A percentile compares a stretch with the other conserved stretches of the same genome.
Evolutionary conservation across 257 asterid genomes (phyloP).

Genomic region (Mentha longifolia): DNA sequence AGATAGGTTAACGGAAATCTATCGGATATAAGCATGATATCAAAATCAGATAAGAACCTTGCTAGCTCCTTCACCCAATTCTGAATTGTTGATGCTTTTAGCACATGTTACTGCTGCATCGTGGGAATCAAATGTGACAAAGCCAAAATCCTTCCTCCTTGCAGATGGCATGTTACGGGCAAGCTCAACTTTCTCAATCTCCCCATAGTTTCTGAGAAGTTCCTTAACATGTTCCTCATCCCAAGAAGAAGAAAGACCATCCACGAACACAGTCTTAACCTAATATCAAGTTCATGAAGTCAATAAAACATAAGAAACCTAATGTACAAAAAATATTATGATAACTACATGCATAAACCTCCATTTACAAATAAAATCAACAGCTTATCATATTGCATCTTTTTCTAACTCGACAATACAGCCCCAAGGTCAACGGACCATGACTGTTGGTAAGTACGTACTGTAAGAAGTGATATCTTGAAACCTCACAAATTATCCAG

Average conservation of each 20-base stretch:
- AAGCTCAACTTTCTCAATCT: constrained; percentile 86
- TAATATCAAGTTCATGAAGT: constrained; percentile 40
- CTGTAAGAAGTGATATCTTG: not conserved
- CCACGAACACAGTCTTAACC: constrained; percentile 97
- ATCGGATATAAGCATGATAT: not conserved
- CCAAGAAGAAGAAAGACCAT: constrained; percentile 93
- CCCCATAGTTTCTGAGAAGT: constrained; percentile 71
- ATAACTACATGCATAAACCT: not conserved
- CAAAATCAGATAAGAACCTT: constrained; percentile 53
- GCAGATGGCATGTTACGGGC: constrained; percentile 99
- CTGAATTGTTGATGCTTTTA: constrained; percentile 85
- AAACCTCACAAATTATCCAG: not conserved
- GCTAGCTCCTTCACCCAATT: constrained; percentile 83
- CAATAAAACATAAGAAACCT: constrained; percentile 25
- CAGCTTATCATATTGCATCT: not conserved
- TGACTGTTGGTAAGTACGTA: not conserved
- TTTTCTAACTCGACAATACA: constrained; percentile 12
- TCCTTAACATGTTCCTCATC: constrained; percentile 76
- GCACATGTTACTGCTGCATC: constrained; percentile 94
- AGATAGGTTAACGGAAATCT: constrained; percentile 24
- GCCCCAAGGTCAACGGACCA: not conserved
- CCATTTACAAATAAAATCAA: not conserved
- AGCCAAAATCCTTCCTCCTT: constrained; percentile 96
- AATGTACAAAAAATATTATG: not conserved
- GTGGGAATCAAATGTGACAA: constrained; percentile 84